These are phyloP conservation scores for Aspergillus alliaceus DNA, from an alignment of 2,329 filamentous ascomycete genomes.

Conservation along the genomic window DNA sequence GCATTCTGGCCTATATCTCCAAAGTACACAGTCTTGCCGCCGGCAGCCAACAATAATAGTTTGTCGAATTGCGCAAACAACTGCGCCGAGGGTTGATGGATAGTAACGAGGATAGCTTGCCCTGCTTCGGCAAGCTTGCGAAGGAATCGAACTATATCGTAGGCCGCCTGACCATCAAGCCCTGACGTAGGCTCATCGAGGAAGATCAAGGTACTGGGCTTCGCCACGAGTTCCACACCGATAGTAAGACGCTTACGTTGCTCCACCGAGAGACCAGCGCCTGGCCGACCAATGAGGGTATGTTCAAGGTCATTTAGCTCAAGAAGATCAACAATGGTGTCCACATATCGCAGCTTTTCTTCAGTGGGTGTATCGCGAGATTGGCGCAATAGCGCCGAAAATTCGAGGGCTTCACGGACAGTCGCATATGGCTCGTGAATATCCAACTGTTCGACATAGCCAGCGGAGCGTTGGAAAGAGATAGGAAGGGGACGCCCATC, in stretches of 20 bases:
- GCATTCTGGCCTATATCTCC: slow-evolving; percentile 66
- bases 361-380: slow-evolving; percentile 49
- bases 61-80: slow-evolving; percentile 70
- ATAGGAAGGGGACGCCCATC: slow-evolving; percentile 61
- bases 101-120: slow-evolving; percentile 69
- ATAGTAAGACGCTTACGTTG: slow-evolving; percentile 70
- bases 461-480: slow-evolving; percentile 66
- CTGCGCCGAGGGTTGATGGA: slow-evolving; percentile 67
- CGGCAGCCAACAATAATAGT: slow-evolving; percentile 64
- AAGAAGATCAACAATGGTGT: slow-evolving; percentile 63
- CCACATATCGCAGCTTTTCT: slow-evolving; percentile 65
- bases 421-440: slow-evolving; percentile 68
- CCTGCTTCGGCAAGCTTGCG: slow-evolving; percentile 64
- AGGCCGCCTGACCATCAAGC: slow-evolving; percentile 66
- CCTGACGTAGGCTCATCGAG: slow-evolving; percentile 70
- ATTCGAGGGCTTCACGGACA: slow-evolving; percentile 64
- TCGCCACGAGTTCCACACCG: slow-evolving; percentile 69
- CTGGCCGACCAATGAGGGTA: slow-evolving; percentile 54
- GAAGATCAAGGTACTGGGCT: slow-evolving; percentile 68
- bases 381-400: slow-evolving; percentile 64
- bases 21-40: slow-evolving; percentile 70
- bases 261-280: slow-evolving; percentile 57
- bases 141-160: slow-evolving; percentile 65
- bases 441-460: slow-evolving; percentile 69
- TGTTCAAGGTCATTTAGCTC: slow-evolving; percentile 66